Conservation (phyloP, 805 yeast species). For the Saturnispora sekii region DNA sequence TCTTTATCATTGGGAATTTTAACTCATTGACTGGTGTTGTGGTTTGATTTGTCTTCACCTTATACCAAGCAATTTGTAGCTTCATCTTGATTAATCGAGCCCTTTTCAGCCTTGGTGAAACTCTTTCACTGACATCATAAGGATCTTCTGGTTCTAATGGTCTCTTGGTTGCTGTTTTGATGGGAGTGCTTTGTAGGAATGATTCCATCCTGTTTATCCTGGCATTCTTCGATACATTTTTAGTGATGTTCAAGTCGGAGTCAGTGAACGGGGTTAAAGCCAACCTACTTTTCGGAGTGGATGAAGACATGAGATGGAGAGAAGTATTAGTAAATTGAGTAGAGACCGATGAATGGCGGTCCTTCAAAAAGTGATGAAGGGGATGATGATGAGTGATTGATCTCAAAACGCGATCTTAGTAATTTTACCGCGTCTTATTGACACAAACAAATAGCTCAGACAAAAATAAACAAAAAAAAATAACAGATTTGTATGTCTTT, state of each 20-base stretch:
- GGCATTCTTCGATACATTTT: constrained; percentile 5
- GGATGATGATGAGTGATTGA: no score
- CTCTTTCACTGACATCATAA: constrained; percentile 3
- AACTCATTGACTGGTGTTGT: constrained; percentile 26
- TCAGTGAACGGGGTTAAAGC: constrained; percentile 17
- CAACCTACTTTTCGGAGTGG: constrained; percentile 14
- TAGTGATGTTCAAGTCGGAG: constrained; percentile 16
- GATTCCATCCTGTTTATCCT: not conserved
- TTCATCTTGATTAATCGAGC: constrained; percentile 37
- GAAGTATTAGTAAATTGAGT: no score
- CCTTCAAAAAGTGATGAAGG: no score
- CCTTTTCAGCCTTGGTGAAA: constrained; percentile 23
- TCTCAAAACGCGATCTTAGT: no score
- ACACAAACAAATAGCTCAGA: no score
- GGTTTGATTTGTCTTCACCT: constrained; percentile 39
- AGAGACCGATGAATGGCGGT: no score
- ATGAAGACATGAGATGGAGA: not conserved
- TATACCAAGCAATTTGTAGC: constrained; percentile 43
- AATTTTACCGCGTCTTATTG: no score
- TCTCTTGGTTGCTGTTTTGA: constrained; percentile 1
- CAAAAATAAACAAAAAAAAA: no score
- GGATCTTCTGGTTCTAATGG: not conserved
- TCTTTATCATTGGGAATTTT: constrained; percentile 14
- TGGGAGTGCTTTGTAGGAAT: constrained; percentile 6
- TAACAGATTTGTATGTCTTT: no score